phyloP scores from a whole-genome alignment of 495 filamentous ascomycete genomes.

The Tuber borchii region DNA sequence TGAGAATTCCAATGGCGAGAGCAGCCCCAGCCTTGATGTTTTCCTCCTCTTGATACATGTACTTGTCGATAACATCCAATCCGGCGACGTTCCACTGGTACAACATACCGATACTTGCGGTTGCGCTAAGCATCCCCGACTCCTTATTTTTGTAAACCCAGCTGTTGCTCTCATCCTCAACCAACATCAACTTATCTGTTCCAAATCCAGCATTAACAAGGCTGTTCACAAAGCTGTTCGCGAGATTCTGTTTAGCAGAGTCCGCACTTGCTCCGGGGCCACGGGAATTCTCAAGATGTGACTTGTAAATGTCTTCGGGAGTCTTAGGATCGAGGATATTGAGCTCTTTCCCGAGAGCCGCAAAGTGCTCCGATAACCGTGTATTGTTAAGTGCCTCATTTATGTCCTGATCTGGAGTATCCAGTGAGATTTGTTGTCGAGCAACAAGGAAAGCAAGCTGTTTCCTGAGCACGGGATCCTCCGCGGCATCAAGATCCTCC shows the following conservation, averaged over 20 bases:
- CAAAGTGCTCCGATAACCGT: constrained; percentile 84
- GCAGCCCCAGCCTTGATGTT: constrained; percentile 82
- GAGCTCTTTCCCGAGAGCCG: constrained; percentile 84
- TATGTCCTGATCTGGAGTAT: constrained; percentile 66
- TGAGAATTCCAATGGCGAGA: constrained; percentile 87
- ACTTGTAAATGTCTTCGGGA: constrained; percentile 99
- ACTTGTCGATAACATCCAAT: constrained; percentile 86
- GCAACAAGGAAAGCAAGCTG: constrained; percentile 92
- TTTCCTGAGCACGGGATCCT: constrained; percentile 75
- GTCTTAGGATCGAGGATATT: constrained; percentile 96
- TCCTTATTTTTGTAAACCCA: constrained; percentile 99
- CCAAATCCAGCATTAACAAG: constrained; percentile 96
- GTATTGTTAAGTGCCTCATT: constrained; percentile 79
- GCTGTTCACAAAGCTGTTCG: constrained; percentile 90
- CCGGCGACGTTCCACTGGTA: constrained; percentile 90
- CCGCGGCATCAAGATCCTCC: constrained; percentile 67
- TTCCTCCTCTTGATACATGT: constrained; percentile 74
- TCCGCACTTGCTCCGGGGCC: constrained; percentile 82
- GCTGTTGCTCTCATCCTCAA: constrained; percentile 68
- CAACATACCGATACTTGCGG: constrained; percentile 84
- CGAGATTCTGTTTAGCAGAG: constrained; percentile 90
- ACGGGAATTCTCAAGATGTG: constrained; percentile 88
- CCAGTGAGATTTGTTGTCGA: constrained; percentile 81
- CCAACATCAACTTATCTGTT: constrained; percentile 94
- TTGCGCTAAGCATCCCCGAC: constrained; percentile 74